A percentile compares a stretch with the other conserved stretches of the same genome.
Evolutionary conservation across 1,284 basidiomycete genomes (phyloP).

Genomic region (Apiotrichum sp.): DNA sequence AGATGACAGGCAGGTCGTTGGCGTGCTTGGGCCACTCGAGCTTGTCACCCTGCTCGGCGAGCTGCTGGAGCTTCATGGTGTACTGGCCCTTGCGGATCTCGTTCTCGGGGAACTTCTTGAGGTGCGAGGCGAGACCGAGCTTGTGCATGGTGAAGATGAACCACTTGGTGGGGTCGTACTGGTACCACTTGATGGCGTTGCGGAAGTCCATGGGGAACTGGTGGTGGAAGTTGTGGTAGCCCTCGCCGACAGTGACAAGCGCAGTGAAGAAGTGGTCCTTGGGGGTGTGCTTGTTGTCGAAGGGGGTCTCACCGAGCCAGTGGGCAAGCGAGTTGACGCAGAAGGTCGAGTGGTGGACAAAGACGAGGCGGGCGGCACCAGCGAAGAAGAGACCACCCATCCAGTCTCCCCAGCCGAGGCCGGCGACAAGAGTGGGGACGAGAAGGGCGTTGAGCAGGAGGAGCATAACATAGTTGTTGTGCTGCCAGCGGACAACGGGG

Average conservation of each 20-base stretch:
- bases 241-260: slow-evolving; percentile 80
- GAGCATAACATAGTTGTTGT: slow-evolving; percentile 65
- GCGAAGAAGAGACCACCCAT: slow-evolving; percentile 79
- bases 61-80: slow-evolving; percentile 83
- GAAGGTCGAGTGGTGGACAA: slow-evolving; percentile 92
- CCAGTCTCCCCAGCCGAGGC: slow-evolving; percentile 76
- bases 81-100: slow-evolving; percentile 86
- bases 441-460: slow-evolving; percentile 67
- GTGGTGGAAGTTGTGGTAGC: slow-evolving; percentile 94
- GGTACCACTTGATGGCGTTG: slow-evolving; percentile 87
- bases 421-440: slow-evolving; percentile 70
- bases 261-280: slow-evolving; percentile 82
- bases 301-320: slow-evolving; percentile 85
- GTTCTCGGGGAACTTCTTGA: slow-evolving; percentile 90
- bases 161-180: slow-evolving; percentile 74
- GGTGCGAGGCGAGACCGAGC: slow-evolving; percentile 73
- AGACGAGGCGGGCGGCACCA: slow-evolving; percentile 70
- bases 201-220: slow-evolving; percentile 93
- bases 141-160: slow-evolving; percentile 66
- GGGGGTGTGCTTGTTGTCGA: slow-evolving; percentile 94
- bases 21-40: slow-evolving; percentile 62
- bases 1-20: slow-evolving; percentile 70
- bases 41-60: slow-evolving; percentile 63
- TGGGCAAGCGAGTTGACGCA: slow-evolving; percentile 93
- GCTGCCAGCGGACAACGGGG: slow-evolving; percentile 78